Conservation (phyloP, 2,329 filamentous ascomycete species). For the Tolypocladium inflatum region DNA sequence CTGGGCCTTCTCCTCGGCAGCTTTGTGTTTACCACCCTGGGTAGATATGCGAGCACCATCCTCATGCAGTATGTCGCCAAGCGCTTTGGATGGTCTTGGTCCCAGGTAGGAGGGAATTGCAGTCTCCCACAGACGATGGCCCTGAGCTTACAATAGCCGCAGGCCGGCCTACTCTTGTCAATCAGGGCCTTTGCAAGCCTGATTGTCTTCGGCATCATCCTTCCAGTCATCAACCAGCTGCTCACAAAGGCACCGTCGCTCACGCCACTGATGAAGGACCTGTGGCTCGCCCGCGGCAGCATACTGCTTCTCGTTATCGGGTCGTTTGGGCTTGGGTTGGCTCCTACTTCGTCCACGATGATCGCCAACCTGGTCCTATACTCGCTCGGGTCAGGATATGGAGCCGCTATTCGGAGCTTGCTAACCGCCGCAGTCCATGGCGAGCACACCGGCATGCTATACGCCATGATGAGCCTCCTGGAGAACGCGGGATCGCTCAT, state of each 20-base stretch:
- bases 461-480: constrained; percentile 8
- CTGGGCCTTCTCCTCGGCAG: neutral
- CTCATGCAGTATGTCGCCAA: constrained; percentile 8
- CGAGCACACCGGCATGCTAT: constrained; percentile 7
- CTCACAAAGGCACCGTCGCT: neutral
- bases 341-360: neutral
- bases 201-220: neutral
- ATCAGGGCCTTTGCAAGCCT: neutral
- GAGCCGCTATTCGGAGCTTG: constrained; percentile 5
- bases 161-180: constrained; percentile 2
- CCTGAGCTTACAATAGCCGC: neutral
- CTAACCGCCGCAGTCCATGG: constrained; percentile 6
- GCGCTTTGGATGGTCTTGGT: constrained; percentile 7
- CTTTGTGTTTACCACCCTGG: constrained; percentile 4
- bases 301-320: constrained; percentile 3
- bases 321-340: neutral
- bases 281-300: neutral
- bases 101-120: constrained; percentile 1
- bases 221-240: constrained; percentile 1
- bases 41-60: constrained; percentile 4
- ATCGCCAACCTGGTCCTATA: neutral
- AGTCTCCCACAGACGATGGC: neutral
- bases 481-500: constrained; percentile 8
- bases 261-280: neutral
- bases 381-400: neutral